Conservation (phyloP, 129 eudicot species). For the Apium graveolens region DNA sequence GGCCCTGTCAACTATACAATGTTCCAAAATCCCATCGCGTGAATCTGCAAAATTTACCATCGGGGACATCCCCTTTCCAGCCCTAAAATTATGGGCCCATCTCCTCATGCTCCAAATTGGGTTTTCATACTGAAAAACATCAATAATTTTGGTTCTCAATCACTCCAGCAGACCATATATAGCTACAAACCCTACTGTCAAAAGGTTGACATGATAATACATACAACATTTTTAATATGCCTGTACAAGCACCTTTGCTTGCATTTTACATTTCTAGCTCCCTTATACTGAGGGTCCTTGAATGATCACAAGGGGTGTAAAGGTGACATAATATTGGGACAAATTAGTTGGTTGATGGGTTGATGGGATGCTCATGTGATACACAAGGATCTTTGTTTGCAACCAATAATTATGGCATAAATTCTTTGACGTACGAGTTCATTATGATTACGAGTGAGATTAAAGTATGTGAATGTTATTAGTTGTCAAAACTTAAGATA, state of each 20-base stretch:
- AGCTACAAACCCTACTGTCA: neutral
- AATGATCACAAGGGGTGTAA: neutral
- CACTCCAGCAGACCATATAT: neutral
- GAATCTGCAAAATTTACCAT: constrained; percentile 5
- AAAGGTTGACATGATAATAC: neutral
- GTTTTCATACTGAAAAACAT: neutral
- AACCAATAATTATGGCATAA: constrained; percentile 5
- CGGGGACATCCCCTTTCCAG: constrained; percentile 10
- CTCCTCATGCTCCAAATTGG: constrained; percentile 15
- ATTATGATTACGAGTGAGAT: constrained; percentile 5
- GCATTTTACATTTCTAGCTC: constrained; percentile 14
- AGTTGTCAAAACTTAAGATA: neutral
- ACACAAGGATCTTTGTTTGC: neutral
- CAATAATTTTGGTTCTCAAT: neutral
- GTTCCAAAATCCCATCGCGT: neutral
- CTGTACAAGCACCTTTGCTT: constrained; percentile 12
- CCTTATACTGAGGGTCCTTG: neutral
- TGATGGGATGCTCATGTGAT: constrained; percentile 14
- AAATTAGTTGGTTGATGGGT: neutral
- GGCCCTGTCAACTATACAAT: constrained; percentile 8
- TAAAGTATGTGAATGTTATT: constrained; percentile 8
- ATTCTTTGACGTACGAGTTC: neutral
- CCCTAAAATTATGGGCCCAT: constrained; percentile 9
- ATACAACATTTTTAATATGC: neutral
- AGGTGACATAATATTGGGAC: constrained; percentile 1